Percentiles rank a stretch among this genome's conserved stretches.
phyloP scores from a whole-genome alignment of 371 early-diverging fungal genomes.

The Mortierella sp. region DNA sequence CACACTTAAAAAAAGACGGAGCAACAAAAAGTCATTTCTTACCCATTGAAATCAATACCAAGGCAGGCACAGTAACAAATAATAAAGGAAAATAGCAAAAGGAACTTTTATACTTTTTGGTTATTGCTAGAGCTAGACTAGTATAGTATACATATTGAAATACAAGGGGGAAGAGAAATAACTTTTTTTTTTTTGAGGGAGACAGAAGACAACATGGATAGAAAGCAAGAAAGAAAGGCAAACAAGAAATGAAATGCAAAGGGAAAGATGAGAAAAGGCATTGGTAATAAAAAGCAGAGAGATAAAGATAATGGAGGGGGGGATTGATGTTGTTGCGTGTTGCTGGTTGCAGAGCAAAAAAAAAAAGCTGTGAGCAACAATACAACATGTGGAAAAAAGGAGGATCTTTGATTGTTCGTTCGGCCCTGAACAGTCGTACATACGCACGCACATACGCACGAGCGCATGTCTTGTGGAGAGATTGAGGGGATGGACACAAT shows the following conservation, averaged over 20 bases:
- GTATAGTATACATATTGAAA: slow-evolving; percentile 5
- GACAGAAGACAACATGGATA: not conserved
- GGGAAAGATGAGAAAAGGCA: not conserved
- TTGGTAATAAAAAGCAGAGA: too few relatives aligned
- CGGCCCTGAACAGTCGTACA: not conserved
- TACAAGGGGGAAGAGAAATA: not conserved
- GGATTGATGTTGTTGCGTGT: not conserved
- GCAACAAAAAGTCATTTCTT: not conserved
- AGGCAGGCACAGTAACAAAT: not conserved
- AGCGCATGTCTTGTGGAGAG: not conserved
- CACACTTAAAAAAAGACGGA: slow-evolving; percentile 8
- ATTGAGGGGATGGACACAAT: not conserved
- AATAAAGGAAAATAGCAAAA: not conserved
- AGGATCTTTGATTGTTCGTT: not conserved
- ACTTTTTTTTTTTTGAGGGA: not conserved
- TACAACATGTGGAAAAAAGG: not conserved
- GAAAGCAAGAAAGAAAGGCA: not conserved
- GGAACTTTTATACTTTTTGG: not conserved
- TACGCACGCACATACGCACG: not conserved
- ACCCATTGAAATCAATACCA: not conserved
- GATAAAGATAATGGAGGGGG: not conserved
- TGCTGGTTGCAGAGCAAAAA: too few relatives aligned
- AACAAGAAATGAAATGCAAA: not conserved
- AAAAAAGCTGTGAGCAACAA: not conserved
- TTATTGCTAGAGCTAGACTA: not conserved